Conservation (phyloP, 345 rosid species). For the Nasturtium officinale region DNA sequence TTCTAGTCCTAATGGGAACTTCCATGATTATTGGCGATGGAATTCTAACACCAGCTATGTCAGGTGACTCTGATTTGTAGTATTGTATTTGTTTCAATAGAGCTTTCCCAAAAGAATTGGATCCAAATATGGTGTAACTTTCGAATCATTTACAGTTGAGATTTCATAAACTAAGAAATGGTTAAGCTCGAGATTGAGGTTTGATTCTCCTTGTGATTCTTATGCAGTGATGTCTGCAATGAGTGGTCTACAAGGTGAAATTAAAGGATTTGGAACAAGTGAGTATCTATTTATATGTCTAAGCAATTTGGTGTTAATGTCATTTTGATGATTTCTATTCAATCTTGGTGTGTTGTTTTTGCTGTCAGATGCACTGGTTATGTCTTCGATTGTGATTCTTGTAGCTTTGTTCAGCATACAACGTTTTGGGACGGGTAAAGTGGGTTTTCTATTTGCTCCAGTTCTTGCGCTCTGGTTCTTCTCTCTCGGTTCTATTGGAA, state of each 20-base stretch:
- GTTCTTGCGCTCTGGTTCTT: slow-evolving; percentile 87
- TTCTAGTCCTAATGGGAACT: slow-evolving; percentile 93
- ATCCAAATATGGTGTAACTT: slow-evolving; percentile 10
- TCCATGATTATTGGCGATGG: slow-evolving; percentile 98
- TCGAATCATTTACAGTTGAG: background rate
- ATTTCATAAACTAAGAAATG: background rate
- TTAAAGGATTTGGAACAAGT: slow-evolving; percentile 77
- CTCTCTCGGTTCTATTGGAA: slow-evolving; percentile 79
- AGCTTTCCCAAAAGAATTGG: background rate
- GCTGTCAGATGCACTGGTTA: slow-evolving; percentile 70
- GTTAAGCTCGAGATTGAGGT: background rate
- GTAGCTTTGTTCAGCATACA: slow-evolving; percentile 87
- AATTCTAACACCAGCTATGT: slow-evolving; percentile 92
- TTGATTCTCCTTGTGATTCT: slow-evolving; percentile 12
- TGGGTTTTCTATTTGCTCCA: slow-evolving; percentile 87
- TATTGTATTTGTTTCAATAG: slow-evolving; percentile 17
- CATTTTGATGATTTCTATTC: background rate
- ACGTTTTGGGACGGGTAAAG: slow-evolving; percentile 87
- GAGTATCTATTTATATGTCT: slow-evolving; percentile 33
- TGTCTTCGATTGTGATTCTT: slow-evolving; percentile 66
- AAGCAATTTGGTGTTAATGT: background rate
- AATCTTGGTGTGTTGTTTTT: slow-evolving; percentile 22
- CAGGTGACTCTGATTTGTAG: slow-evolving; percentile 53
- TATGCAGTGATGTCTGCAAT: slow-evolving; percentile 95
- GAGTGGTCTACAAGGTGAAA: slow-evolving; percentile 86